phyloP scores from a whole-genome alignment of 1,284 basidiomycete species.

The Malassezia obtusa region DNA sequence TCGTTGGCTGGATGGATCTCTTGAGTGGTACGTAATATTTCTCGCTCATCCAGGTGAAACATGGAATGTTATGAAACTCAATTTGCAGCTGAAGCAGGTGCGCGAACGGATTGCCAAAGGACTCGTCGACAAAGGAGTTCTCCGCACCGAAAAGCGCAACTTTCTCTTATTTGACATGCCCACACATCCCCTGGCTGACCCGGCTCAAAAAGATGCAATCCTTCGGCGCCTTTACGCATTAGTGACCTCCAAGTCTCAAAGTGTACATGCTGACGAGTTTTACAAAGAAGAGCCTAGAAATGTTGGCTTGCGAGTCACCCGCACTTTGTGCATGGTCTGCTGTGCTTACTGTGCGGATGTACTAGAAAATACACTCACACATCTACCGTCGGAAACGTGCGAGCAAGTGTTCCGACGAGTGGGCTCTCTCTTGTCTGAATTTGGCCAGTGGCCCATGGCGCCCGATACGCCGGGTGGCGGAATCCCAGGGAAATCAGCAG shows the following conservation, averaged over 20 bases:
- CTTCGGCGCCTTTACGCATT: slow-evolving; percentile 37
- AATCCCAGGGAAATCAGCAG: slow-evolving; percentile 14
- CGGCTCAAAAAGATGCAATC: slow-evolving; percentile 39
- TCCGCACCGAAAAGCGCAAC: slow-evolving; percentile 47
- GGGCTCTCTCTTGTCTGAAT: slow-evolving; percentile 35
- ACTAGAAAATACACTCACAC: slow-evolving; percentile 41
- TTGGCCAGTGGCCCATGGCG: slow-evolving; percentile 46
- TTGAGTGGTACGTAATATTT: slow-evolving; percentile 26
- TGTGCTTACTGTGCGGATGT: slow-evolving; percentile 40
- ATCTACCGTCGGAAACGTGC: slow-evolving; percentile 36
- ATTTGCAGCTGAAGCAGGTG: slow-evolving; percentile 46
- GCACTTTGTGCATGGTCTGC: slow-evolving; percentile 39
- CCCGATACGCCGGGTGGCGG: slow-evolving; percentile 23
- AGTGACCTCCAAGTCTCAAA: slow-evolving; percentile 26
- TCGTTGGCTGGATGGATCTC: slow-evolving; percentile 42
- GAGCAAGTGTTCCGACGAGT: slow-evolving; percentile 40
- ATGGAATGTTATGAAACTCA: slow-evolving; percentile 47
- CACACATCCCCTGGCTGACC: slow-evolving; percentile 44
- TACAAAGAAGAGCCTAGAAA: slow-evolving; percentile 31
- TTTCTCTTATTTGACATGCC: slow-evolving; percentile 48
- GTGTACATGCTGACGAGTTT: slow-evolving; percentile 25
- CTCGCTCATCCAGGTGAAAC: slow-evolving; percentile 29
- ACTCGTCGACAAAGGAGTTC: slow-evolving; percentile 45
- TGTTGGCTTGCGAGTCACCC: slow-evolving; percentile 30
- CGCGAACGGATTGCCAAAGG: slow-evolving; percentile 46